Evolutionary conservation across 2,329 filamentous ascomycete species (phyloP).

Genomic region (Periglandula ipomoeae): DNA sequence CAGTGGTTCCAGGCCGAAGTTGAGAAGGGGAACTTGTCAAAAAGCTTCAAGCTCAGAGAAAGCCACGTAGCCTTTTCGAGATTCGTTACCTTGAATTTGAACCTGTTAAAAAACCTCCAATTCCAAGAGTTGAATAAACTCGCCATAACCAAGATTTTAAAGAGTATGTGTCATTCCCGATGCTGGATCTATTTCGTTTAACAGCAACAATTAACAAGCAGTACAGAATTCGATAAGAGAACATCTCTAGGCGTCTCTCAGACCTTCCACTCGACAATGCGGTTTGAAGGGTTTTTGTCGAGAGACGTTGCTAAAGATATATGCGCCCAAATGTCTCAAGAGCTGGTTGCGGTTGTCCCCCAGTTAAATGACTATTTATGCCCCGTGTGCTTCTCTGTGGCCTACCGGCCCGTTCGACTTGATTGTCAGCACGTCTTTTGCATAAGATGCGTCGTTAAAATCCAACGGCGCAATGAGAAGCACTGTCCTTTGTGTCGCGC

Average conservation of each 20-base stretch:
- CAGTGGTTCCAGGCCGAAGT: conserved; percentile 65
- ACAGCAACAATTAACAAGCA: neutral
- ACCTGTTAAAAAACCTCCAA: conserved; percentile 68
- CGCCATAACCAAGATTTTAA: conserved; percentile 75
- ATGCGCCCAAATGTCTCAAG: conserved; percentile 62
- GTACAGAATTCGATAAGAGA: conserved; percentile 72
- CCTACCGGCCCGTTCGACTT: conserved; percentile 73
- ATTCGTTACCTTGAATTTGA: conserved; percentile 65
- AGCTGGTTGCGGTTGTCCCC: conserved; percentile 65
- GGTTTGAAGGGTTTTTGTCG: conserved; percentile 51
- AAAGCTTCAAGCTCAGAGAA: conserved; percentile 55
- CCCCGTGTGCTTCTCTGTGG: conserved; percentile 68
- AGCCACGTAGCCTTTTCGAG: conserved; percentile 55
- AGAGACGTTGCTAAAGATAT: conserved; percentile 65
- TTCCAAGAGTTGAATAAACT: conserved; percentile 78
- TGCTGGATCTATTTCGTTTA: neutral
- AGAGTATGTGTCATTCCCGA: conserved; percentile 45
- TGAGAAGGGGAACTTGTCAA: conserved; percentile 46
- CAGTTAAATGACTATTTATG: conserved; percentile 80
- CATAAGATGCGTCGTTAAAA: conserved; percentile 71
- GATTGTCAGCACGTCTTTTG: conserved; percentile 72
- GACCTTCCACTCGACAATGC: conserved; percentile 50
- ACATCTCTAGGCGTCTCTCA: conserved; percentile 63
- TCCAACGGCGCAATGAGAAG: conserved; percentile 61
- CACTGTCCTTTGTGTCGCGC: conserved; percentile 70